Base-by-base conservation (phyloP, 805 yeast species). In the Candida pseudoglaebosa region DNA sequence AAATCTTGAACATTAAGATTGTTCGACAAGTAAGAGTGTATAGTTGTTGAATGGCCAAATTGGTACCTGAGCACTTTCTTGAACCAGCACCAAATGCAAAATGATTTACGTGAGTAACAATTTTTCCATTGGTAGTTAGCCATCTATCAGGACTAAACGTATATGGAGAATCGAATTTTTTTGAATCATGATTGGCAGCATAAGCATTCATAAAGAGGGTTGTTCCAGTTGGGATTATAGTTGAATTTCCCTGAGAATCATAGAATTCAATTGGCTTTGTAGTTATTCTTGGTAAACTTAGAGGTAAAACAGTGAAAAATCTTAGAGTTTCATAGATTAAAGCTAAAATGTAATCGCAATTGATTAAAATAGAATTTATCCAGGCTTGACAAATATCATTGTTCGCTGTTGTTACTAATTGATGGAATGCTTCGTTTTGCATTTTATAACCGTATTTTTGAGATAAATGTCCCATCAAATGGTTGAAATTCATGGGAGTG, bases 11-110 rank as follows among this genome's bases (percentile, higher is more conserved):
- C 17, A 70, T 48, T 1, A 80, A 51, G 1, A 84, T 52, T 37
- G 79, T 51, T 37, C 86, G 72, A 42, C 77, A 61, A 14, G 78
- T 54, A 13, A 82, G 54, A 3, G 76, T 65, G 49, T 84, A 85
- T 49, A 84, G 61, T 53, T 84, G 89, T 38, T 77, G 72, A 47
- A 70, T 66, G 0, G 89, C 89, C 35, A 84, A 64, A 38, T 73
- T 70, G 34, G 72, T 71, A 0, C 93, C 95, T 0, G 82, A 70
- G 54, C 95, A 85, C 78, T 73, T 79, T 39, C 95, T 59, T 1
- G 82, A 65, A 0, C 95, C 95, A 14, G 75, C 72, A 1, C 93
- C 95, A 57, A 82, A 79, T 4, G 86, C 49, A 38, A 77, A 62
- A 57, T 80, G 80, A 29, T 44, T 37, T n/a, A 49, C 38, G 9